phyloP scores from a whole-genome alignment of 2,329 filamentous ascomycete species.

The Cladosporium sp. region DNA sequence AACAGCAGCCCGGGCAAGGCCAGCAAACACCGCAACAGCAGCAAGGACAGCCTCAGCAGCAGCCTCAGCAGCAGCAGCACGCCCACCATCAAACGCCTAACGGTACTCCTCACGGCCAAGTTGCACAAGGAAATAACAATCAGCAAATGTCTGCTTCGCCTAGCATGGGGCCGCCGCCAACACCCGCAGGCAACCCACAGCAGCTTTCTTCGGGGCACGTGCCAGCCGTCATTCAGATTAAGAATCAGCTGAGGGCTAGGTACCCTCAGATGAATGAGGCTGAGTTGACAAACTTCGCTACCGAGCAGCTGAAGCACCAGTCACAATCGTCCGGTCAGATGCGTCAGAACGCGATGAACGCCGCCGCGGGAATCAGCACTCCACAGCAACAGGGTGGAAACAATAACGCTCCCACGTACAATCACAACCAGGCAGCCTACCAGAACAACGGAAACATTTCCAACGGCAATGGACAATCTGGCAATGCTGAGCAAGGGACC shows the following conservation, averaged over 20 bases:
- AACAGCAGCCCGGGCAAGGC: conserved; percentile 9
- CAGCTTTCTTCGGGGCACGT: conserved; percentile 48
- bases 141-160: conserved; percentile 29
- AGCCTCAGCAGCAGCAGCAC: conserved; percentile 14
- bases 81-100: conserved; percentile 12
- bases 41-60: conserved; percentile 9
- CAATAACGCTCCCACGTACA: conserved; percentile 20
- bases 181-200: conserved; percentile 37
- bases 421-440: conserved; percentile 23
- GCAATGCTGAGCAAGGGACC: conserved; percentile 7
- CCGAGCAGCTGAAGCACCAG: conserved; percentile 42
- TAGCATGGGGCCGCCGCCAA: conserved; percentile 33
- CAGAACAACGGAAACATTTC: conserved; percentile 18
- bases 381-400: conserved; percentile 14
- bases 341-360: conserved; percentile 33
- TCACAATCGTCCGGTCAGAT: conserved; percentile 26
- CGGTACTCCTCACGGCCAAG: conserved; percentile 15
- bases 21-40: conserved; percentile 15
- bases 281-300: conserved; percentile 49
- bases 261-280: conserved; percentile 49
- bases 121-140: conserved; percentile 19
- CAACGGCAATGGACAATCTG: conserved; percentile 15
- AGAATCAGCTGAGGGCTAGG: conserved; percentile 46
- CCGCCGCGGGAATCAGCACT: conserved; percentile 29
- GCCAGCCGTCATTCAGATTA: conserved; percentile 49